Evolutionary conservation across 805 yeast species (phyloP).

Genomic region (Spathaspora boniae): DNA sequence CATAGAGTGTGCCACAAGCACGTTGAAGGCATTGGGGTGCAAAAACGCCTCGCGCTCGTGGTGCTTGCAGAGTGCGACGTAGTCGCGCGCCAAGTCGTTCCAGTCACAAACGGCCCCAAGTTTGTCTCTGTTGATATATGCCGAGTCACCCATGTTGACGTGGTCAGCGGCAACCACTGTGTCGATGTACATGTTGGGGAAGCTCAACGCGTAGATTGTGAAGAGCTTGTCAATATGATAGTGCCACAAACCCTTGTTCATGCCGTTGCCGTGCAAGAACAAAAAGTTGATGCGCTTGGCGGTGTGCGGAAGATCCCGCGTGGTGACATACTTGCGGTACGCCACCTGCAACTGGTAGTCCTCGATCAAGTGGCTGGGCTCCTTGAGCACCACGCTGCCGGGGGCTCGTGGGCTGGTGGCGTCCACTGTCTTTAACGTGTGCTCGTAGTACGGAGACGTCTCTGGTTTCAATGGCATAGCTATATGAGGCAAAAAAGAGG

Average conservation of each 20-base stretch:
- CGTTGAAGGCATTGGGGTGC: constrained; percentile 31
- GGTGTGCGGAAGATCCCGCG: constrained; percentile 12
- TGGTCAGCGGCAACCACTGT: constrained; percentile 40
- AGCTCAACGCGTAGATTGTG: constrained; percentile 2
- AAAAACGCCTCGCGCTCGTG: constrained; percentile 34
- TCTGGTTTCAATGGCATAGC: constrained; percentile 10
- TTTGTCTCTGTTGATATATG: constrained; percentile 48
- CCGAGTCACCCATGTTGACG: constrained; percentile 69
- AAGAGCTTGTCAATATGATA: constrained; percentile 47
- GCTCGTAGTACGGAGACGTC: constrained; percentile 9
- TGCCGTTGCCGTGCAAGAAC: constrained; percentile 62
- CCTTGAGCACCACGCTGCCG: constrained; percentile 22
- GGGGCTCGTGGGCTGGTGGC: constrained; percentile 37
- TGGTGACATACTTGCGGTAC: constrained; percentile 40
- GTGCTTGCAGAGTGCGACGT: constrained; percentile 36
- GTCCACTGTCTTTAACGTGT: constrained; percentile 13
- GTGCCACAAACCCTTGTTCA: constrained; percentile 64
- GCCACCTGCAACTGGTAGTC: constrained; percentile 46
- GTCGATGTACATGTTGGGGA: constrained; percentile 9
- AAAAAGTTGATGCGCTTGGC: constrained; percentile 42
- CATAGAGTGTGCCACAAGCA: constrained; percentile 70
- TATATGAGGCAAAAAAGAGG: not conserved
- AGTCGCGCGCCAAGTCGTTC: constrained; percentile 67
- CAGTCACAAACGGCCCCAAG: constrained; percentile 57
- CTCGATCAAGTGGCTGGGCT: constrained; percentile 29